phyloP scores from a whole-genome alignment of 2,329 filamentous ascomycete species.

The Pseudocercospora macadamiae region DNA sequence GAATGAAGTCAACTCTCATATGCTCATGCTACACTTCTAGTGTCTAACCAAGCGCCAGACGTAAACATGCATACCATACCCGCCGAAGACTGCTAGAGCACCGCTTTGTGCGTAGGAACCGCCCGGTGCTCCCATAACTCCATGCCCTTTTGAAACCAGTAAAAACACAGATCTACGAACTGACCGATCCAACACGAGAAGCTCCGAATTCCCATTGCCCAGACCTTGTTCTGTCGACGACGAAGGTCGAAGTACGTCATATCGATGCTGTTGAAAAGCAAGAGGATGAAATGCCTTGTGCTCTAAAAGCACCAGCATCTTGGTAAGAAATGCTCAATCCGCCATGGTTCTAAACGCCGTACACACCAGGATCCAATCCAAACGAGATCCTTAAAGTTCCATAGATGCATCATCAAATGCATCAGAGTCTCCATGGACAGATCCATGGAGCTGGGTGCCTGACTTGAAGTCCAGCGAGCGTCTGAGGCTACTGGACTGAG shows the following conservation, averaged over 20 bases:
- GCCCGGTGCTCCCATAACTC: conserved; percentile 11
- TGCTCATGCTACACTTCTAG: conserved; percentile 23
- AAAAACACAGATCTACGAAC: conserved; percentile 8
- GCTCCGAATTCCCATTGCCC: conserved; percentile 13
- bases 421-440: conserved; percentile 10
- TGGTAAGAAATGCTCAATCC: conserved; percentile 15
- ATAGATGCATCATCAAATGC: conserved; percentile 22
- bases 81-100: conserved; percentile 7
- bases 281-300: conserved; percentile 1
- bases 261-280: conserved; percentile 14
- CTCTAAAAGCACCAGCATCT: conserved; percentile 2
- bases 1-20: conserved; percentile 15
- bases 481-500: conserved; percentile 14
- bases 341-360: conserved; percentile 24
- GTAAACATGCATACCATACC: conserved; percentile 8
- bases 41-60: conserved; percentile 17
- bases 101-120: not conserved
- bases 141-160: conserved; percentile 12
- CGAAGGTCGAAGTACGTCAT: conserved; percentile 10
- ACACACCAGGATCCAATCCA: conserved; percentile 15
- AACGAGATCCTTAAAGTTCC: conserved; percentile 16
- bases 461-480: conserved; percentile 22
- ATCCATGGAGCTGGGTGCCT: conserved; percentile 12
- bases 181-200: conserved; percentile 13
- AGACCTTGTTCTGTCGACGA: conserved; percentile 12